These are phyloP conservation scores for Senna siamea DNA, from an alignment of 306 rosid genomes.

Conservation along the genomic window DNA sequence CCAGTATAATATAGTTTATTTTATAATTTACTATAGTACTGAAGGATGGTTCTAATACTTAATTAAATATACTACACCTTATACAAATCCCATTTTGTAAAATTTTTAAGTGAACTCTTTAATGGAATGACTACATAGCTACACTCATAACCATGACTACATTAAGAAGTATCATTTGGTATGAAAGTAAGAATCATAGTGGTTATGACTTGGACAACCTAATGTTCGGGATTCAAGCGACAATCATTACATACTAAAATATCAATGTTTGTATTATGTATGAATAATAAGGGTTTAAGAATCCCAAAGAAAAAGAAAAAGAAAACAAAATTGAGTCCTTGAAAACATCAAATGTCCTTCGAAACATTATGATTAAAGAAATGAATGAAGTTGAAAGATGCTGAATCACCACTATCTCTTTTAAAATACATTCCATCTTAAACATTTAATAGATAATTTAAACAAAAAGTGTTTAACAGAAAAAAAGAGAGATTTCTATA, in stretches of 20 bases:
- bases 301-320: neutral
- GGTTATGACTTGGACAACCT: neutral
- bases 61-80: no score
- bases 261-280: neutral
- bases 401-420: no score
- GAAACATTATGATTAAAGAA: slow-evolving; percentile 8
- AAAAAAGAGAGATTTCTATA: no score
- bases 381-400: no score
- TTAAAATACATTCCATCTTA: no score
- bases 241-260: neutral
- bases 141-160: neutral
- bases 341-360: neutral
- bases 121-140: neutral
- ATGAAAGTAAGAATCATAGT: neutral
- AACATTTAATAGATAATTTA: no score
- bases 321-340: neutral
- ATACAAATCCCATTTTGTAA: no score
- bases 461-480: no score
- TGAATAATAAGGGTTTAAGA: neutral
- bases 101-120: no score
- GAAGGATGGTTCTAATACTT: no score
- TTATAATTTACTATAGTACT: no score
- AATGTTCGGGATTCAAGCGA: neutral
- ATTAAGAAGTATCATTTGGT: neutral
- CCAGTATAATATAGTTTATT: no score